A percentile compares a stretch with the other conserved stretches of the same genome.
Evolutionary conservation across 1,284 basidiomycete species (phyloP).

Genomic region (Cutaneotrichosporon curvatum): DNA sequence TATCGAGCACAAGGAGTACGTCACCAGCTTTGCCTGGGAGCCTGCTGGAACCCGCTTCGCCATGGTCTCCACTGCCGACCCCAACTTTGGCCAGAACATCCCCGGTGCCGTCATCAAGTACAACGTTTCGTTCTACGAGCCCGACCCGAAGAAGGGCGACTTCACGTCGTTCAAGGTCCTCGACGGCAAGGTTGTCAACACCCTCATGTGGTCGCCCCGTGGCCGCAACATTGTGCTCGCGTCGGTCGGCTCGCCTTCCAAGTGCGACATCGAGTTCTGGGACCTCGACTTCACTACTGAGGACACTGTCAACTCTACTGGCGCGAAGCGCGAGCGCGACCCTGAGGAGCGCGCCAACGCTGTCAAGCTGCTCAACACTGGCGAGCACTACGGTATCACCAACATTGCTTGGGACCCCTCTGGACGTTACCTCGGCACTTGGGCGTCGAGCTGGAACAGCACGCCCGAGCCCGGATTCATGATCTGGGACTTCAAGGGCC

Average conservation of each 20-base stretch:
- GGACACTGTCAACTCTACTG: slow-evolving; percentile 50
- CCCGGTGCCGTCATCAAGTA: slow-evolving; percentile 93
- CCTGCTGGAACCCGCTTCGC: slow-evolving; percentile 93
- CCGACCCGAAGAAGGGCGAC: slow-evolving; percentile 95
- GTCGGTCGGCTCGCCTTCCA: slow-evolving; percentile 87
- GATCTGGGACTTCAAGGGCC: slow-evolving; percentile 96
- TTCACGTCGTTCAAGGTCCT: slow-evolving; percentile 83
- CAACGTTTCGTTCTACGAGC: slow-evolving; percentile 92
- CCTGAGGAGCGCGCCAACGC: slow-evolving; percentile 72
- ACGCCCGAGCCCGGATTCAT: slow-evolving; percentile 93
- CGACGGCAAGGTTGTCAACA: slow-evolving; percentile 82
- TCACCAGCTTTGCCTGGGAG: slow-evolving; percentile 98
- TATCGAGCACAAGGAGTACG: slow-evolving; percentile 93
- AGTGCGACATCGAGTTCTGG: slow-evolving; percentile 99
- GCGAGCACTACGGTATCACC: slow-evolving; percentile 98
- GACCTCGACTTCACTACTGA: slow-evolving; percentile 87
- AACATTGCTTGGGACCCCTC: slow-evolving; percentile 98
- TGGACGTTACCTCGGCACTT: slow-evolving; percentile 87
- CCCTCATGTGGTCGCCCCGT: slow-evolving; percentile 93
- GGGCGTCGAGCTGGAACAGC: slow-evolving; percentile 91
- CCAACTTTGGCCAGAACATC: slow-evolving; percentile 80
- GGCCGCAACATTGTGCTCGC: slow-evolving; percentile 94
- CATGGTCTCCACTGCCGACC: slow-evolving; percentile 89
- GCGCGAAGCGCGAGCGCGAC: slow-evolving; percentile 50
- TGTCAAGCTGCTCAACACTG: slow-evolving; percentile 72